Conservation (phyloP, 2,329 filamentous ascomycete species). For the Aspergillus neoniger region DNA sequence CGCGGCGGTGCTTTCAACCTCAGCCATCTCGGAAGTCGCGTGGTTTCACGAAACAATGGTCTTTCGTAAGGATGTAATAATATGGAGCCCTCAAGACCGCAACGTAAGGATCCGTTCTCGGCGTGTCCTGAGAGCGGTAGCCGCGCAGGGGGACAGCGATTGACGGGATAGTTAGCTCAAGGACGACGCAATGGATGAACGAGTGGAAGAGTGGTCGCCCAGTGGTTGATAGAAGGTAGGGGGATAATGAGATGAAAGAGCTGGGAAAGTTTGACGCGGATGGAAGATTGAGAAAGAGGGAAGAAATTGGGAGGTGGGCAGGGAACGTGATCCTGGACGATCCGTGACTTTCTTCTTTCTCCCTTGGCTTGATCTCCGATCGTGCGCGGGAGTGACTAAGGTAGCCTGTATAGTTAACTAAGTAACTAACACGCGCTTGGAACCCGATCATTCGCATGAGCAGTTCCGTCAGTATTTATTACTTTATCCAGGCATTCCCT, state of each 20-base stretch:
- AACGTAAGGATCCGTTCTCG: not conserved
- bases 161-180: conserved; percentile 1
- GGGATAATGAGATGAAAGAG: not conserved
- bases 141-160: not conserved
- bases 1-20: conserved; percentile 34
- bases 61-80: not conserved
- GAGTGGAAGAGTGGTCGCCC: conserved; percentile 2
- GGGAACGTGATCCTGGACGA: conserved; percentile 11
- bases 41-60: not conserved
- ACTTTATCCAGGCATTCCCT: not conserved
- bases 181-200: conserved; percentile 4
- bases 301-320: conserved; percentile 12
- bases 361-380: conserved; percentile 4
- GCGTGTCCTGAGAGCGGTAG: not conserved
- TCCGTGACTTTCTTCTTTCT: conserved; percentile 8
- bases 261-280: not conserved
- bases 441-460: not conserved
- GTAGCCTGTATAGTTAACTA: not conserved
- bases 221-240: not conserved
- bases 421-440: not conserved
- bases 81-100: not conserved
- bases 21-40: conserved; percentile 32
- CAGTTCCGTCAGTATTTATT: not conserved
- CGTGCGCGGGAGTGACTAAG: conserved; percentile 8
- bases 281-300: not conserved